phyloP scores from a whole-genome alignment of 2,329 filamentous ascomycete genomes.

The Fusarium virguliforme region DNA sequence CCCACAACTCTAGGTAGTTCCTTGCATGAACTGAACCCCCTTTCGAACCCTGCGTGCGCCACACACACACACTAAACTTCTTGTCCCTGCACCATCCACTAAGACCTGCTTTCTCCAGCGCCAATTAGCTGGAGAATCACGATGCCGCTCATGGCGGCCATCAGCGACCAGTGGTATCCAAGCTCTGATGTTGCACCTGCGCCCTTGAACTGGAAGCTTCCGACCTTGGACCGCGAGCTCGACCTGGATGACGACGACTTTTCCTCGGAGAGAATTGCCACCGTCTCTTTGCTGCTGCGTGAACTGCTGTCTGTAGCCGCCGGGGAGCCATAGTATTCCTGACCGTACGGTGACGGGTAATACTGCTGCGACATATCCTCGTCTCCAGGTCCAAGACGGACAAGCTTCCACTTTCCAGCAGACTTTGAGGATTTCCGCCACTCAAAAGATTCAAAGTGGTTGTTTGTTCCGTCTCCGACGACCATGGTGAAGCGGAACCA shows the following conservation, averaged over 20 bases:
- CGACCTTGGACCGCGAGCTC: neutral
- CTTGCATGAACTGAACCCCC: neutral
- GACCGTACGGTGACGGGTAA: neutral
- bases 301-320: slow-evolving; percentile 1
- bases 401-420: slow-evolving; percentile 36
- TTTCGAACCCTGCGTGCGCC: neutral
- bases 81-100: neutral
- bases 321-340: slow-evolving; percentile 2
- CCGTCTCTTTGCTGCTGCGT: slow-evolving; percentile 22
- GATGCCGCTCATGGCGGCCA: slow-evolving; percentile 34
- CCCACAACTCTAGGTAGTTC: neutral
- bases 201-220: slow-evolving; percentile 25
- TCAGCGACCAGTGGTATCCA: slow-evolving; percentile 37
- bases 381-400: slow-evolving; percentile 18
- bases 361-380: slow-evolving; percentile 1
- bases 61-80: neutral
- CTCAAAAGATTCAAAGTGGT: slow-evolving; percentile 31
- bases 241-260: neutral
- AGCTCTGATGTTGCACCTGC: slow-evolving; percentile 27
- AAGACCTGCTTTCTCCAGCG: slow-evolving; percentile 1
- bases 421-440: slow-evolving; percentile 29
- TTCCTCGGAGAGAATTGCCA: slow-evolving; percentile 33
- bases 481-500: slow-evolving; percentile 36
- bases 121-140: slow-evolving; percentile 17
- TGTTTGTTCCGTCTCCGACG: slow-evolving; percentile 16